Conservation (phyloP, 495 filamentous ascomycete species). For the Halenospora varia region DNA sequence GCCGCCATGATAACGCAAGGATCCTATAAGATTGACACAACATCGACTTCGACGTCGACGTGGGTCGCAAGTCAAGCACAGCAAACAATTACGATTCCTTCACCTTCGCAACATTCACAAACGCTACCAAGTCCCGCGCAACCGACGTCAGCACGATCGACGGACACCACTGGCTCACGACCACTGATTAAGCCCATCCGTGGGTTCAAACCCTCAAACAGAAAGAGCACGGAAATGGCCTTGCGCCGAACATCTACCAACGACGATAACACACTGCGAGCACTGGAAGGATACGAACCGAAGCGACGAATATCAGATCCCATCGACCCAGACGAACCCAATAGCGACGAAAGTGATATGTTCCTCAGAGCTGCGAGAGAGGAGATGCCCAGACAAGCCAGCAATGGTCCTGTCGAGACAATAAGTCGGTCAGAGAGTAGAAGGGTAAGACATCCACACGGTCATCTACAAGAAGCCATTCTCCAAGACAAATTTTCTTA, state of each 20-base stretch:
- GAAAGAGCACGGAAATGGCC: slow-evolving; percentile 46
- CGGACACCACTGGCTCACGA: background rate
- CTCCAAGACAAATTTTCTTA: slow-evolving; percentile 9
- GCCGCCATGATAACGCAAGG: slow-evolving; percentile 41
- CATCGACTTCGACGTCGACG: slow-evolving; percentile 12
- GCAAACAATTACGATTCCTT: slow-evolving; percentile 10
- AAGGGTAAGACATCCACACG: slow-evolving; percentile 13
- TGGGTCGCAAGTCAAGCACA: slow-evolving; percentile 19
- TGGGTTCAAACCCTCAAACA: slow-evolving; percentile 45
- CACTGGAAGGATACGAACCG: slow-evolving; percentile 39
- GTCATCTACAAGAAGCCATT: background rate
- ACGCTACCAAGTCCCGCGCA: slow-evolving; percentile 10
- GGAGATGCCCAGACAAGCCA: slow-evolving; percentile 38
- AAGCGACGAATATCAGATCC: slow-evolving; percentile 21
- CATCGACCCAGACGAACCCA: slow-evolving; percentile 21
- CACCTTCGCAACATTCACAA: slow-evolving; percentile 13
- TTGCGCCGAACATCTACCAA: slow-evolving; percentile 34
- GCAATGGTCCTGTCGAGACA: slow-evolving; percentile 5
- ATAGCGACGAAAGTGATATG: slow-evolving; percentile 40
- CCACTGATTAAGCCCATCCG: slow-evolving; percentile 42
- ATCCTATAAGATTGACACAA: slow-evolving; percentile 14
- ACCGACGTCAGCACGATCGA: slow-evolving; percentile 9
- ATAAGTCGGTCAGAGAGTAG: slow-evolving; percentile 11
- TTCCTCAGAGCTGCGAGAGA: slow-evolving; percentile 51
- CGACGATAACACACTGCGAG: slow-evolving; percentile 44